Evolutionary conservation across 352 stramenopile genomes (phyloP), one percentile per base, ranked within the genome.

Genomic region (Pythium periplocum): DNA sequence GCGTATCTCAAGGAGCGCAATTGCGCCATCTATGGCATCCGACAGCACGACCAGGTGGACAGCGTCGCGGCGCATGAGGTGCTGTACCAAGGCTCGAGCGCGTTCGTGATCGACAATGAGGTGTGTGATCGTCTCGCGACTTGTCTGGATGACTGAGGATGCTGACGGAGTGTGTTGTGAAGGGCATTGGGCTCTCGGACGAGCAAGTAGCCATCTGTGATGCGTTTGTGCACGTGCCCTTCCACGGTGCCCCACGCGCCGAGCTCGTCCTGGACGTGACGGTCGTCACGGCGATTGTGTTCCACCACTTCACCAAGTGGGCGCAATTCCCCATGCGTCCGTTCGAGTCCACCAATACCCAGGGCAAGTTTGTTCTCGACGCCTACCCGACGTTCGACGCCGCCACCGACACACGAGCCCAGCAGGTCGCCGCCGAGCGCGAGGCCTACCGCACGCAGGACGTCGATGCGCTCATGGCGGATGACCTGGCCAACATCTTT

Each of bases 51-150:
- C 51, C 36, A 62, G 17, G 17, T 26, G 17, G 17, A 26, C 17
- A 26, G 17, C 17, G 17, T 26, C 17, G 80, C 57, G 36, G 66
- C 71, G 0, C 77, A 90, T 50, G 45, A 66, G 37, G 68, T 61
- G n/a, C 55, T 67, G 1, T 88, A 82, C 54, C 36, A 59, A 30
- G 71, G 73, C 33, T 78, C 71, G 30, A 87, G 69, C 17, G 81
- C 81, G 42, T 91, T 91, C 40, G 75, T 91, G 51, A 64, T 91
- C 41, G 76, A 82, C 63, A 91, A 91, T 54, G 81, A 91, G 66
- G 74, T 80, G 32, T 17, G 64, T 36, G 4, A 37, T 7, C 2
- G 7, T 6, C 3, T 32, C 5, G 32, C 36, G 9, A 4, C 9
- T 12, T 41, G 11, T 33, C 26, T n/a, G 17, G 17, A 26, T 26